A percentile compares a stretch with the other conserved stretches of the same genome.
Conservation (phyloP, 179 eudicot species). For the Patellifolia procumbens region DNA sequence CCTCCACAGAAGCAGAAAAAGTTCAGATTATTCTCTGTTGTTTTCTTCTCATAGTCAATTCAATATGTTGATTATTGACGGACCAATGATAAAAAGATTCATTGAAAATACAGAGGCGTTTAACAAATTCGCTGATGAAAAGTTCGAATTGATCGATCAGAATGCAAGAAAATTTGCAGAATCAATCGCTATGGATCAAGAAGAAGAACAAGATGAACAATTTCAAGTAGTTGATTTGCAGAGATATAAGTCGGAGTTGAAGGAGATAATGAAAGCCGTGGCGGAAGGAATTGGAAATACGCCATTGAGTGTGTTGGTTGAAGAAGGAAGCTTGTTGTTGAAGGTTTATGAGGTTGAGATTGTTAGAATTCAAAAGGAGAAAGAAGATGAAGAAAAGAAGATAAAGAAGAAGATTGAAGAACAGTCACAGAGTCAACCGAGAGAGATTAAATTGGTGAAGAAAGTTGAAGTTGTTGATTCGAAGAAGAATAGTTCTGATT, state of each 20-base stretch:
- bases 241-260: constrained; percentile 11
- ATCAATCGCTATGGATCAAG: constrained; percentile 18
- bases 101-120: constrained; percentile 23
- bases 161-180: not conserved
- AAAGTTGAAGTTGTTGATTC: not conserved
- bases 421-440: too few species aligned
- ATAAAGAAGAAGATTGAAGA: not conserved
- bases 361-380: constrained; percentile 21
- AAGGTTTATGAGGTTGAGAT: constrained; percentile 47
- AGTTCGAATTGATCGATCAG: not conserved
- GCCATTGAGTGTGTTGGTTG: constrained; percentile 25
- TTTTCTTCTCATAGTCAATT: not conserved
- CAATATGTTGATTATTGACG: constrained; percentile 35
- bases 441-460: not conserved
- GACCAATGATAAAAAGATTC: constrained; percentile 27
- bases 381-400: not conserved
- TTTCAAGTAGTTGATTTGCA: constrained; percentile 19
- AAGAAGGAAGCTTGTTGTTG: constrained; percentile 39
- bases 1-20: not conserved
- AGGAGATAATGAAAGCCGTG: constrained; percentile 26
- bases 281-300: constrained; percentile 31
- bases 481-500: constrained; percentile 29
- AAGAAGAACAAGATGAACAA: not conserved
- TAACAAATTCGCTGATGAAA: constrained; percentile 20
- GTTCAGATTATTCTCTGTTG: not conserved